These are phyloP conservation scores for Arxiozyma bovina DNA, from an alignment of 1,139 yeast genomes.

Conservation along the genomic window DNA sequence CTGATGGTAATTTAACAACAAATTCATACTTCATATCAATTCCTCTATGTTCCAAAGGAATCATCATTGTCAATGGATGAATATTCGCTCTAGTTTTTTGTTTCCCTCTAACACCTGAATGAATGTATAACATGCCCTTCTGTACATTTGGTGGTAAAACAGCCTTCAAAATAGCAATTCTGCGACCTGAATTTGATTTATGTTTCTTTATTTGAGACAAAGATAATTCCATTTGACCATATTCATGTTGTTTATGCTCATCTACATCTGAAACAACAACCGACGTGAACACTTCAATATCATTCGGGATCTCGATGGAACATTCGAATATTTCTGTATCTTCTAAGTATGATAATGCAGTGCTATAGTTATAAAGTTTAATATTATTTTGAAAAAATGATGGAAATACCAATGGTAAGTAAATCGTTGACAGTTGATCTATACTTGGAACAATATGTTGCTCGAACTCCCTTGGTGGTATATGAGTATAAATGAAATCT, in stretches of 20 bases:
- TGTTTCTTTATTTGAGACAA: constrained; percentile 72
- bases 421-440: constrained; percentile 66
- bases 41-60: constrained; percentile 75
- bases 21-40: constrained; percentile 50
- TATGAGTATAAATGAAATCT: constrained; percentile 71
- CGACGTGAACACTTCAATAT: constrained; percentile 50
- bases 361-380: constrained; percentile 58
- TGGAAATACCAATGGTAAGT: constrained; percentile 78
- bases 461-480: constrained; percentile 66
- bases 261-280: constrained; percentile 24
- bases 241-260: constrained; percentile 10
- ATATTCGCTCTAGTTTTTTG: constrained; percentile 51
- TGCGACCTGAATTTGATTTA: constrained; percentile 37
- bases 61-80: constrained; percentile 64
- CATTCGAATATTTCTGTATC: constrained; percentile 76
- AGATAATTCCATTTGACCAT: constrained; percentile 43
- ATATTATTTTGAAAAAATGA: constrained; percentile 58
- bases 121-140: constrained; percentile 68
- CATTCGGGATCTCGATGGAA: constrained; percentile 60
- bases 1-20: constrained; percentile 66
- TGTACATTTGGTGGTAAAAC: constrained; percentile 58
- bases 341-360: constrained; percentile 62
- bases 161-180: constrained; percentile 74
- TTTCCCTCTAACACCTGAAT: constrained; percentile 59
- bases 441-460: constrained; percentile 84